phyloP scores from a whole-genome alignment of 139 green algal species.

The Chlamydomonas schloesseri region DNA sequence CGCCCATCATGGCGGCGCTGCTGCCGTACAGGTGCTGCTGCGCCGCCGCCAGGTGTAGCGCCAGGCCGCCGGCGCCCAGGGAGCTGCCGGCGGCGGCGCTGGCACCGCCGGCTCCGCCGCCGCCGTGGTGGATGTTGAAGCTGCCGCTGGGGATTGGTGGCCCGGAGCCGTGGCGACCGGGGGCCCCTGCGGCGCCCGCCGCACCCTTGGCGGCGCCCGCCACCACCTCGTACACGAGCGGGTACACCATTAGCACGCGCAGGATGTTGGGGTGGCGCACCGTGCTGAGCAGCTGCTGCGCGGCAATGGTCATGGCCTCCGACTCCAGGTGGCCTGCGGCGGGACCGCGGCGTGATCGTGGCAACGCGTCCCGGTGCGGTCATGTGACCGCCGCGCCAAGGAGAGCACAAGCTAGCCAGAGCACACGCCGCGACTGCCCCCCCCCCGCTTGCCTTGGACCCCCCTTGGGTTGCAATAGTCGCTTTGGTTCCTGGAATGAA shows the following conservation, averaged over 20 bases:
- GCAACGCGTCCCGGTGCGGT: neutral
- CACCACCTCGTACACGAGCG: conserved; percentile 54
- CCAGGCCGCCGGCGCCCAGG: too few relatives aligned
- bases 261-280: conserved; percentile 43
- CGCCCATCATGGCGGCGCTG: neutral
- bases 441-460: too few relatives aligned
- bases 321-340: conserved; percentile 32
- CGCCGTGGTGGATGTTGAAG: neutral
- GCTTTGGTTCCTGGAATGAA: too few relatives aligned
- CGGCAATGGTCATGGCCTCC: conserved; percentile 34
- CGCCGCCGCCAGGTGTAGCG: neutral
- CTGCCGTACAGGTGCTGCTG: neutral
- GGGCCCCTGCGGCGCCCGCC: too few relatives aligned
- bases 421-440: too few relatives aligned
- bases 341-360: too few relatives aligned
- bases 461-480: too few relatives aligned
- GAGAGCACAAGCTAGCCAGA: too few relatives aligned
- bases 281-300: conserved; percentile 5
- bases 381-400: too few relatives aligned
- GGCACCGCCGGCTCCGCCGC: too few relatives aligned
- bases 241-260: conserved; percentile 57
- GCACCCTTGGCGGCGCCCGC: neutral
- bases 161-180: neutral
- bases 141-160: neutral
- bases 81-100: too few relatives aligned